phyloP scores from a whole-genome alignment of 2,329 filamentous ascomycete genomes.

The Trematosphaeria pertusa region DNA sequence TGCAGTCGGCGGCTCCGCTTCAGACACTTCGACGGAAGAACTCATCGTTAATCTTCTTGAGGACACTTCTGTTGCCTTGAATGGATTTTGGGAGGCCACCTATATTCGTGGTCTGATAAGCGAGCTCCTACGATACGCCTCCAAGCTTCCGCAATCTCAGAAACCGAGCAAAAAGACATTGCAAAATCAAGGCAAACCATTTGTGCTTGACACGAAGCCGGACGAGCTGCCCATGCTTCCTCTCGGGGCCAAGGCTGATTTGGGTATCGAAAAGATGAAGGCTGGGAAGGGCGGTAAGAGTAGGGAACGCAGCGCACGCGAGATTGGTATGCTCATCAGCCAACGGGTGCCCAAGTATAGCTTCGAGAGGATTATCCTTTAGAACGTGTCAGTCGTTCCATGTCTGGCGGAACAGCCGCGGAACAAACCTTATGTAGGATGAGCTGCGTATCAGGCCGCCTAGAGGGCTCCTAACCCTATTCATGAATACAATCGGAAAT shows the following conservation, averaged over 20 bases:
- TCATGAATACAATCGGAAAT: neutral
- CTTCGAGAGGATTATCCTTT: constrained; percentile 71
- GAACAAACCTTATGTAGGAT: no score
- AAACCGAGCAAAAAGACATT: constrained; percentile 42
- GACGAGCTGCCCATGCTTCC: constrained; percentile 65
- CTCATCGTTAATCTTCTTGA: constrained; percentile 70
- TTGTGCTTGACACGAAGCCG: constrained; percentile 53
- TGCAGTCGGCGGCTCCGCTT: constrained; percentile 56
- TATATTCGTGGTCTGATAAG: constrained; percentile 69
- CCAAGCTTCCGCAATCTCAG: constrained; percentile 34
- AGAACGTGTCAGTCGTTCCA: no score
- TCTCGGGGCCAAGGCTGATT: constrained; percentile 70
- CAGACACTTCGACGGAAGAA: constrained; percentile 64
- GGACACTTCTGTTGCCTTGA: constrained; percentile 74
- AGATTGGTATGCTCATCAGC: constrained; percentile 78
- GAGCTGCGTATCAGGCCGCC: no score
- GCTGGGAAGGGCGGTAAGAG: constrained; percentile 74
- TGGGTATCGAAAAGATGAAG: constrained; percentile 58
- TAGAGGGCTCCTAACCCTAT: neutral
- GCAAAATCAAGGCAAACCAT: constrained; percentile 54
- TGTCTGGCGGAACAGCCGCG: no score
- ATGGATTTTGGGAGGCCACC: constrained; percentile 73
- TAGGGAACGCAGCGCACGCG: constrained; percentile 70
- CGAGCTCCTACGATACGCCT: constrained; percentile 68
- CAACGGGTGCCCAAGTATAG: constrained; percentile 84